phyloP scores from a whole-genome alignment of 2,329 filamentous ascomycete genomes.

The Phoma herbarum region DNA sequence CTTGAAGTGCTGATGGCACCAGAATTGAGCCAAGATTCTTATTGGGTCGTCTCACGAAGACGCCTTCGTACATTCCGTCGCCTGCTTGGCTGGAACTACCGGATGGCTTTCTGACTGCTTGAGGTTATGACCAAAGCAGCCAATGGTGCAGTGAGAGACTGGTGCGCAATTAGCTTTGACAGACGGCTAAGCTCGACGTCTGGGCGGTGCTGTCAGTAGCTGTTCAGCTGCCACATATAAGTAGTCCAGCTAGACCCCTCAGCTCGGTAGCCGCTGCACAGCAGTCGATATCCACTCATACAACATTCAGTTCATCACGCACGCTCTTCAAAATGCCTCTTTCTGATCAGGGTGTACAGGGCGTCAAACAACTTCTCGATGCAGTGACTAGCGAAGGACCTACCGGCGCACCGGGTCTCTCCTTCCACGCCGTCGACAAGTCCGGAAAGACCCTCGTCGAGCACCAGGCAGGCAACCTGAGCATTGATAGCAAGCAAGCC shows the following conservation, averaged over 20 bases:
- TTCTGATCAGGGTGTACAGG: slow-evolving; percentile 38
- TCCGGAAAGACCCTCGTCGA: slow-evolving; percentile 54
- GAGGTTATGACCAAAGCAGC: neutral
- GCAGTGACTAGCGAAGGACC: slow-evolving; percentile 36
- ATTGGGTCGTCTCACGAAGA: neutral
- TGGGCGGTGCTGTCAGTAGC: neutral
- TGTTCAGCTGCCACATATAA: slow-evolving; percentile 9
- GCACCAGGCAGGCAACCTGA: slow-evolving; percentile 54
- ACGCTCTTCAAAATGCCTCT: slow-evolving; percentile 39
- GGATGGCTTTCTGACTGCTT: neutral
- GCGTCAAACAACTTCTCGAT: slow-evolving; percentile 50
- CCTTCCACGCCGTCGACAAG: slow-evolving; percentile 58
- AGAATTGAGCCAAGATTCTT: neutral
- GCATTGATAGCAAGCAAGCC: slow-evolving; percentile 54
- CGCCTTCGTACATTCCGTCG: neutral
- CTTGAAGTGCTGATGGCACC: neutral
- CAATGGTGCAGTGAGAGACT: slow-evolving; percentile 4
- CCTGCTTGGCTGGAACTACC: neutral
- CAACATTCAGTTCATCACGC: neutral
- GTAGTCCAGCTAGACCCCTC: slow-evolving; percentile 9
- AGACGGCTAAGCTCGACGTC: neutral
- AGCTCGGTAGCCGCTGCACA: neutral
- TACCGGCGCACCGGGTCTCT: slow-evolving; percentile 53
- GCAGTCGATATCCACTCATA: slow-evolving; percentile 6
- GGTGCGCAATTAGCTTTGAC: neutral